phyloP scores from a whole-genome alignment of 2,329 filamentous ascomycete species.

The Trichoderma sp. region DNA sequence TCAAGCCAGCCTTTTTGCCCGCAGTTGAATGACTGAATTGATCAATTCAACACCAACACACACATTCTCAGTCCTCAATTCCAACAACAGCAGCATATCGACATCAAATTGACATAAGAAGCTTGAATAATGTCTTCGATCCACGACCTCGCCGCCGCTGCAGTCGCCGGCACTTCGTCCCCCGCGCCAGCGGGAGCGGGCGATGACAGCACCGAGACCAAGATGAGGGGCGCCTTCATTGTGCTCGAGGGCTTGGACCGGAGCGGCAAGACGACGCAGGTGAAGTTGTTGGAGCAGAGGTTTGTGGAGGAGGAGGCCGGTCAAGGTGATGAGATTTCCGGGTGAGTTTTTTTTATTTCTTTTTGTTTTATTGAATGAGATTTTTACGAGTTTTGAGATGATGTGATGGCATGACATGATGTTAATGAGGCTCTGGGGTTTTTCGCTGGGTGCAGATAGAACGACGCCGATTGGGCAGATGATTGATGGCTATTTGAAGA shows the following conservation, averaged over 20 bases:
- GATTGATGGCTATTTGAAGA: constrained; percentile 81
- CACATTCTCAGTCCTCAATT: background rate
- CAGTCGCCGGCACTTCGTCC: constrained; percentile 44
- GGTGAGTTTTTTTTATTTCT: constrained; percentile 48
- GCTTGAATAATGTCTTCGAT: constrained; percentile 46
- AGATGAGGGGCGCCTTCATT: constrained; percentile 66
- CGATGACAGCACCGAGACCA: background rate
- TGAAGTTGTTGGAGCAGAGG: constrained; percentile 63
- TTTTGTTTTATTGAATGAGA: background rate
- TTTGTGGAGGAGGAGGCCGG: constrained; percentile 49
- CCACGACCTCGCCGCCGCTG: constrained; percentile 51
- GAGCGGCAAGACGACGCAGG: constrained; percentile 92
- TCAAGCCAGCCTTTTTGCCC: background rate
- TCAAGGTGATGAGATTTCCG: constrained; percentile 59
- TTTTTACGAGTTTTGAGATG: background rate
- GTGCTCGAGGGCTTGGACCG: constrained; percentile 88
- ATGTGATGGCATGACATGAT: background rate
- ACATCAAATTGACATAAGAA: background rate
- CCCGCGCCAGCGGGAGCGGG: background rate
- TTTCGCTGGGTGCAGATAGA: constrained; percentile 60
- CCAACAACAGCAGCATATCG: background rate
- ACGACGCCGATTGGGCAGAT: constrained; percentile 82
- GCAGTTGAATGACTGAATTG: background rate
- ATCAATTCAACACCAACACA: background rate
- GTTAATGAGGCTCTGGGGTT: background rate